phyloP scores from a whole-genome alignment of 2,329 filamentous ascomycete genomes.

The Pseudocercospora crystallina region DNA sequence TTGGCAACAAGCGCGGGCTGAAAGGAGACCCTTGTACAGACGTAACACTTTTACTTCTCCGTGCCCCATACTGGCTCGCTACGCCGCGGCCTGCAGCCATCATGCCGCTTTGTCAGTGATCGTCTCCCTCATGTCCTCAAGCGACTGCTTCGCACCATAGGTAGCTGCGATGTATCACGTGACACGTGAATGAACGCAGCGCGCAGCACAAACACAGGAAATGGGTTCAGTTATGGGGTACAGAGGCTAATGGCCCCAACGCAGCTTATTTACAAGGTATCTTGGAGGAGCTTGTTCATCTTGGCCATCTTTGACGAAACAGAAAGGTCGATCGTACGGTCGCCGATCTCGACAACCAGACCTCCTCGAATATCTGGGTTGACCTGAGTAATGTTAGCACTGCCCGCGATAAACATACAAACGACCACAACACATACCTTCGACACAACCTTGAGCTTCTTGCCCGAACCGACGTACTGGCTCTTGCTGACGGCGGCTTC shows the following conservation, averaged over 20 bases:
- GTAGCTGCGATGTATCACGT: too few relatives aligned
- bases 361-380: constrained; percentile 94
- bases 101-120: too few relatives aligned
- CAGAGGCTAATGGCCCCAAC: constrained; percentile 2
- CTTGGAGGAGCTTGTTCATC: constrained; percentile 99
- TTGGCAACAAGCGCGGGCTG: too few relatives aligned
- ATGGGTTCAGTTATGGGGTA: too few relatives aligned
- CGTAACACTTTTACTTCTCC: too few relatives aligned
- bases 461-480: constrained; percentile 79
- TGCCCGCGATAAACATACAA: neutral
- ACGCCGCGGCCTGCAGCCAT: too few relatives aligned
- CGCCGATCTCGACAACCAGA: constrained; percentile 91
- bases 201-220: too few relatives aligned
- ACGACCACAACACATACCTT: constrained; percentile 55
- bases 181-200: too few relatives aligned
- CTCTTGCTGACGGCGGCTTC: constrained; percentile 89
- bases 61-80: too few relatives aligned
- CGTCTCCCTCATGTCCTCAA: too few relatives aligned
- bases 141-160: too few relatives aligned
- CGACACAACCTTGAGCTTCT: constrained; percentile 97
- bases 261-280: constrained; percentile 78
- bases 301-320: constrained; percentile 92
- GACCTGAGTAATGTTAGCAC: constrained; percentile 56
- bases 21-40: too few relatives aligned
- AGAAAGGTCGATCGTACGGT: constrained; percentile 96